Percentiles rank a stretch among this genome's conserved stretches.
Conservation (phyloP, 108 stramenopile genomes). For the Bacterosira constricta region DNA sequence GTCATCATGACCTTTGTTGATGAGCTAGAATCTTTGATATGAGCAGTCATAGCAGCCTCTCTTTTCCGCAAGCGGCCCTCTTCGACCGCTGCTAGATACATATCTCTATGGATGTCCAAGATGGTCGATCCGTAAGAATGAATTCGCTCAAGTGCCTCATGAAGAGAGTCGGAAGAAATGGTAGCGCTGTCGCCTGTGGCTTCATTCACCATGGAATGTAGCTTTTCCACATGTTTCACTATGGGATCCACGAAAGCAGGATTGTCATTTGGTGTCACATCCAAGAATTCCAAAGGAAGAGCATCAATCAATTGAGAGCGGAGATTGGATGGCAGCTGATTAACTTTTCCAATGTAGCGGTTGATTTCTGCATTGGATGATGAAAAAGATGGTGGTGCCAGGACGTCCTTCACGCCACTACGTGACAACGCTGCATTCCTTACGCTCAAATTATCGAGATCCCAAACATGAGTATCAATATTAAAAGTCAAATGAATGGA, state of each 20-base stretch:
- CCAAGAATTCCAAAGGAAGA: constrained; percentile 67
- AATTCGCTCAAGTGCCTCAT: constrained; percentile 65
- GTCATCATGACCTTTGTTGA: constrained; percentile 48
- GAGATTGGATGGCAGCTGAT: constrained; percentile 58
- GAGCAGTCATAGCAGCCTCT: constrained; percentile 78
- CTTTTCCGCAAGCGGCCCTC: constrained; percentile 70
- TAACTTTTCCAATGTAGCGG: constrained; percentile 65
- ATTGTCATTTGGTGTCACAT: constrained; percentile 32
- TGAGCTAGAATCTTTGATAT: constrained; percentile 40
- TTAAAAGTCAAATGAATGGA: constrained; percentile 90
- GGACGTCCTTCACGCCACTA: constrained; percentile 54
- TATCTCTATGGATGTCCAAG: constrained; percentile 79
- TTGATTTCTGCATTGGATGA: constrained; percentile 60
- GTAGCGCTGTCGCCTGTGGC: constrained; percentile 38
- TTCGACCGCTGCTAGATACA: constrained; percentile 84
- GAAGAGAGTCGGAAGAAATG: constrained; percentile 39
- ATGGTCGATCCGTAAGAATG: constrained; percentile 63
- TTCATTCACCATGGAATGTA: constrained; percentile 52
- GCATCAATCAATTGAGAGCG: constrained; percentile 55
- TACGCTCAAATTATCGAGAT: constrained; percentile 77
- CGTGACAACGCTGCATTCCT: constrained; percentile 65
- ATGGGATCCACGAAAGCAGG: constrained; percentile 35
- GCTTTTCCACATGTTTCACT: constrained; percentile 44
- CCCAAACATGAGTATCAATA: constrained; percentile 94
- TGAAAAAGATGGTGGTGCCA: constrained; percentile 4